These are phyloP conservation scores for Mycena kentingensis DNA, from an alignment of 768 basidiomycete genomes.

Conservation along the genomic window DNA sequence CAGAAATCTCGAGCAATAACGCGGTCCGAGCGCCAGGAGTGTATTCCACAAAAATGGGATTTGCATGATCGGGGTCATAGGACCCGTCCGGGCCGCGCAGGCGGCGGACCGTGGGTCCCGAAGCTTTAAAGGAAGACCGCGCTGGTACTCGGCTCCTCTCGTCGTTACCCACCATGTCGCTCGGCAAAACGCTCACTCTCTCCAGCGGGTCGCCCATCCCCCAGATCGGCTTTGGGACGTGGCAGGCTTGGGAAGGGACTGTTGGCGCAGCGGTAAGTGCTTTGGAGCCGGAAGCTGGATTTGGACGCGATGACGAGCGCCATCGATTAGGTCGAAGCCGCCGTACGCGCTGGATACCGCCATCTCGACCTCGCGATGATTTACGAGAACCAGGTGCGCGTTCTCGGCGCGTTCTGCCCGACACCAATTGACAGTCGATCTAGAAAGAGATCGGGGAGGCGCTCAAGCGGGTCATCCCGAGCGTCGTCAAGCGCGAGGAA, in stretches of 20 bases:
- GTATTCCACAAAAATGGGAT: no score
- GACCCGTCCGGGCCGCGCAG: no score
- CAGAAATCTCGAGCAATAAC: no score
- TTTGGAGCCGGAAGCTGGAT: constrained; percentile 1
- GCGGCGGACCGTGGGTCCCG: no score
- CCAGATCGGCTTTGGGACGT: constrained; percentile 82
- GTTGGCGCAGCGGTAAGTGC: constrained; percentile 68
- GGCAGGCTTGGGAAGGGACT: constrained; percentile 74
- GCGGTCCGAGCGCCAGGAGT: no score
- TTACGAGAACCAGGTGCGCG: constrained; percentile 82
- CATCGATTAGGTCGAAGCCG: constrained; percentile 63
- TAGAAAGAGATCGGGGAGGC: constrained; percentile 74
- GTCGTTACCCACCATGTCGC: constrained; percentile 36
- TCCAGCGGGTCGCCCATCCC: constrained; percentile 57
- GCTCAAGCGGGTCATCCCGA: constrained; percentile 74
- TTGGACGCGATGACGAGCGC: constrained; percentile 7
- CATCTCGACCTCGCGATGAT: constrained; percentile 85
- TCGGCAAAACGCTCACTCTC: constrained; percentile 44
- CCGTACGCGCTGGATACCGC: constrained; percentile 74
- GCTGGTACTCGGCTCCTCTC: no score
- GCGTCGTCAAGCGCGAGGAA: constrained; percentile 77
- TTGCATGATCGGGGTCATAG: no score
- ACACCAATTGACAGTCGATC: no score
- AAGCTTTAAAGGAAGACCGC: no score
- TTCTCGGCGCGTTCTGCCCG: no score